Percentiles rank a stretch among this genome's conserved stretches.
Conservation (phyloP, 352 stramenopile genomes). For the Phytophthora hybrid region DNA sequence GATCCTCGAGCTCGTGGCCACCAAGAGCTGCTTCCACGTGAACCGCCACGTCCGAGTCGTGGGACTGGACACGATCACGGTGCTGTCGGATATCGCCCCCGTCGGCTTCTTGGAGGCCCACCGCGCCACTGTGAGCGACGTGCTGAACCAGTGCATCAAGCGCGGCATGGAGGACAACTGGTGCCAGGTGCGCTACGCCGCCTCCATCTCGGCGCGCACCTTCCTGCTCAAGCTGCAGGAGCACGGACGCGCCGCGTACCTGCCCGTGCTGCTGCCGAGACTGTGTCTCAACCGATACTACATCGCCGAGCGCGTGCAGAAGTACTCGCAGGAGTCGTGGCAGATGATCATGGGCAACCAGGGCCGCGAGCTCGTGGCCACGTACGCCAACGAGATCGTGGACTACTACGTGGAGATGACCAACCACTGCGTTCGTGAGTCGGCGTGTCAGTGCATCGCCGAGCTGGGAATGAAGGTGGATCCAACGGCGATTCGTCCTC, state of each 20-base stretch:
- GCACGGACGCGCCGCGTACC: conserved; percentile 63
- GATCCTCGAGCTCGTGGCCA: conserved; percentile 74
- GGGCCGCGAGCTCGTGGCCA: conserved; percentile 86
- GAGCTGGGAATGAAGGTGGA: conserved; percentile 94
- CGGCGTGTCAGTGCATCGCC: conserved; percentile 95
- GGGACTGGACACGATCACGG: conserved; percentile 87
- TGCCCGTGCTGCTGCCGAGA: conserved; percentile 89
- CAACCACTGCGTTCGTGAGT: conserved; percentile 96
- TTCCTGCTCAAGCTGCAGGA: conserved; percentile 87
- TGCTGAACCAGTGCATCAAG: conserved; percentile 70
- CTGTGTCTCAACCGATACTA: conserved; percentile 99
- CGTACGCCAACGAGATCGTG: conserved; percentile 91
- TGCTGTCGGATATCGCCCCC: conserved; percentile 58
- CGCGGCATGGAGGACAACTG: conserved; percentile 96
- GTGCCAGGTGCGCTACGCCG: conserved; percentile 97
- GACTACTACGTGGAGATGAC: conserved; percentile 97
- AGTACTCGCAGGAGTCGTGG: conserved; percentile 98
- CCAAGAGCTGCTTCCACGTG: conserved; percentile 91
- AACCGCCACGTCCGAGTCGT: conserved; percentile 95
- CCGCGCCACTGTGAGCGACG: conserved; percentile 48
- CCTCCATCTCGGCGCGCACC: conserved; percentile 90
- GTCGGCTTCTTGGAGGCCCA: conserved; percentile 58
- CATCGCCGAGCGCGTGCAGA: conserved; percentile 96
- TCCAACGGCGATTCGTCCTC: conserved; percentile 63
- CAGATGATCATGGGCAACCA: conserved; percentile 86